Percentiles rank a stretch among this genome's conserved stretches.
Evolutionary conservation across 2,329 filamentous ascomycete species (phyloP).

Genomic region (Aspergillus spinulosporus): DNA sequence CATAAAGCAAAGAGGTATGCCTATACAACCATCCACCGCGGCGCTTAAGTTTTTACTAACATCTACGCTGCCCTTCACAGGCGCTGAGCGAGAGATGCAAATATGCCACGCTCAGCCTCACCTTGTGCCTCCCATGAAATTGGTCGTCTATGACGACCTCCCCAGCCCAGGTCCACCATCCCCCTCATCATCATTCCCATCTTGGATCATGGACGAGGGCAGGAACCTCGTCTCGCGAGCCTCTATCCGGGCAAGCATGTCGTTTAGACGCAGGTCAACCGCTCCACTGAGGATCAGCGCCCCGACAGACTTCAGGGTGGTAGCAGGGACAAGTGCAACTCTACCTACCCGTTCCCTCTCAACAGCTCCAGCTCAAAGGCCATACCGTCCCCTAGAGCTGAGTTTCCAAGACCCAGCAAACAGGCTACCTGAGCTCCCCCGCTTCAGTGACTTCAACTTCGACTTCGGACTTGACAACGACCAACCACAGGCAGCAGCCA

Average conservation of each 20-base stretch:
- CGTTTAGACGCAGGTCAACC: conserved; percentile 36
- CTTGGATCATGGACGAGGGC: conserved; percentile 44
- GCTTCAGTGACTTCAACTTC: conserved; percentile 39
- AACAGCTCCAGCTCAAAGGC: conserved; percentile 10
- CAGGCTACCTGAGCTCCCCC: conserved; percentile 47
- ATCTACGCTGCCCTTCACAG: conserved; percentile 24
- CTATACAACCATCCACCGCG: conserved; percentile 1
- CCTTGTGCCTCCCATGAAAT: conserved; percentile 49
- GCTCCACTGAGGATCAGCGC: conserved; percentile 42
- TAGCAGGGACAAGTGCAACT: conserved; percentile 24
- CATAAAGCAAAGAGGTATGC: conserved; percentile 24
- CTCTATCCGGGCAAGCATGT: conserved; percentile 45
- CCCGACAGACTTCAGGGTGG: conserved; percentile 45
- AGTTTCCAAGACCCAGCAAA: conserved; percentile 49
- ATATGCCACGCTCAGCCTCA: conserved; percentile 49
- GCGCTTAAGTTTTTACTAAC: background rate
- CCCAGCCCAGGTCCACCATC: conserved; percentile 35
- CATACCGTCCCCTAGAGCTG: conserved; percentile 48
- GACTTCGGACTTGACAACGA: conserved; percentile 36
- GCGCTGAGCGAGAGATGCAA: conserved; percentile 45
- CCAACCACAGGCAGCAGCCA: conserved; percentile 24
- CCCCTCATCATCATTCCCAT: conserved; percentile 39
- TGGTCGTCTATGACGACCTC: conserved; percentile 44
- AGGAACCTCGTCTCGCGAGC: conserved; percentile 40
- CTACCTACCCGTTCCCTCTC: conserved; percentile 12